Conservation (phyloP, 1,139 yeast species). For the Saccharomyces uvarum region DNA sequence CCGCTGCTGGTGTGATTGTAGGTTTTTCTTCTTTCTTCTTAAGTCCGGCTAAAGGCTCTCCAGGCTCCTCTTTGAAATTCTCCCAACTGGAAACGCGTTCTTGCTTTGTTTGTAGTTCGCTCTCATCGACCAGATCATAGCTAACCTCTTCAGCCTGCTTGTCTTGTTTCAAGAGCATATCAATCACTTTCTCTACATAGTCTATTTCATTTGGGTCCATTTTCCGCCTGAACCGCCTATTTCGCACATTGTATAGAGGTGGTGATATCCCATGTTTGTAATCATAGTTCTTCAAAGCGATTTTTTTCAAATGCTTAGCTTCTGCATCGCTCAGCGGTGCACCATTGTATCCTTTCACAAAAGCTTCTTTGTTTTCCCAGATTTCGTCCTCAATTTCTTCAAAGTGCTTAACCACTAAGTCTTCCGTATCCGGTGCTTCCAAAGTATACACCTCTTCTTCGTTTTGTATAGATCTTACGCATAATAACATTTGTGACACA, state of each 20-base stretch:
- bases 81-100: background rate
- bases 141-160: conserved; percentile 76
- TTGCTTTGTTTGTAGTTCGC: conserved; percentile 17
- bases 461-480: conserved; percentile 52
- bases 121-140: conserved; percentile 63
- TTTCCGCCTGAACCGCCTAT: conserved; percentile 47
- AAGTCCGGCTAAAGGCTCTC: conserved; percentile 4
- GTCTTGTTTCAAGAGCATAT: conserved; percentile 66
- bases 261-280: conserved; percentile 76
- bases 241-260: conserved; percentile 55
- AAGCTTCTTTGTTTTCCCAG: conserved; percentile 18
- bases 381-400: conserved; percentile 33
- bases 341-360: conserved; percentile 16
- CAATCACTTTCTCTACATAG: conserved; percentile 70
- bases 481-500: conserved; percentile 76
- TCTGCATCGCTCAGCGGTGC: conserved; percentile 37
- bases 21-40: conserved; percentile 7
- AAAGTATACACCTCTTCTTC: conserved; percentile 43
- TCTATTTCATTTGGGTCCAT: conserved; percentile 47
- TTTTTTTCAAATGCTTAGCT: conserved; percentile 37
- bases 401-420: conserved; percentile 32
- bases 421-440: conserved; percentile 28
- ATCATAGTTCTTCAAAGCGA: conserved; percentile 43
- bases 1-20: conserved; percentile 5
- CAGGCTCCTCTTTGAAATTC: conserved; percentile 10